Conservation (phyloP, 176 grass and related monocot species). For the Pontederia crassipes region DNA sequence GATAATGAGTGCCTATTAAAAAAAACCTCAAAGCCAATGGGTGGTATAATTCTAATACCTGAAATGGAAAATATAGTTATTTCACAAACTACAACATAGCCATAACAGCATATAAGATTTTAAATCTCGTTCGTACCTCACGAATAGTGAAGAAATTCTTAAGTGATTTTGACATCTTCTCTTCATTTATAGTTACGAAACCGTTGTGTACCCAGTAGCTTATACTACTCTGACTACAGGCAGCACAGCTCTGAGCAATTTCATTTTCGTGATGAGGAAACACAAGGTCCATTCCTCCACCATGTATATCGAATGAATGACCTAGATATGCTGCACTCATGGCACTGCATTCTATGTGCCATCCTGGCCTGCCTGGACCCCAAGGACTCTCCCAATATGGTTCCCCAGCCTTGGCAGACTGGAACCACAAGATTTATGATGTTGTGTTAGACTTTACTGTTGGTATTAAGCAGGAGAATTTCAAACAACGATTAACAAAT, state of each 20-base stretch:
- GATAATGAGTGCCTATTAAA: slow-evolving; percentile 91
- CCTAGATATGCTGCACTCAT: slow-evolving; percentile 90
- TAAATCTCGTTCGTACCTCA: slow-evolving; percentile 34
- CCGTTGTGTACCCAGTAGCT: slow-evolving; percentile 93
- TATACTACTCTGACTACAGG: slow-evolving; percentile 72
- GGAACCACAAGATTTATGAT: slow-evolving; percentile 4
- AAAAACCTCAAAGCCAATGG: slow-evolving; percentile 86
- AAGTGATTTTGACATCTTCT: slow-evolving; percentile 92
- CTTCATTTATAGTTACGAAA: slow-evolving; percentile 92
- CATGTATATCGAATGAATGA: slow-evolving; percentile 83
- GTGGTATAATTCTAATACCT: slow-evolving; percentile 79
- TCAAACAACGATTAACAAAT: slow-evolving; percentile 5
- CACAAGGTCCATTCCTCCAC: slow-evolving; percentile 79
- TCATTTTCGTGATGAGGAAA: slow-evolving; percentile 99
- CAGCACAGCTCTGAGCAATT: slow-evolving; percentile 90
- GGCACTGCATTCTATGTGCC: slow-evolving; percentile 96
- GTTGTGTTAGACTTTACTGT: too few relatives aligned
- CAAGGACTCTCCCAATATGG: slow-evolving; percentile 93
- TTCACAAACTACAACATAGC: slow-evolving; percentile 1
- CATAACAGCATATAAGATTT: slow-evolving; percentile 7
- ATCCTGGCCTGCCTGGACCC: slow-evolving; percentile 82
- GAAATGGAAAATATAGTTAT: slow-evolving; percentile 6
- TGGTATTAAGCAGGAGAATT: neutral
- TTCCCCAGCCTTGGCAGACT: slow-evolving; percentile 86
- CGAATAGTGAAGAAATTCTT: slow-evolving; percentile 84